Evolutionary conservation across 163 green algal genomes (phyloP), one percentile per base, ranked within the genome.

Genomic region (Scenedesmus sp.): DNA sequence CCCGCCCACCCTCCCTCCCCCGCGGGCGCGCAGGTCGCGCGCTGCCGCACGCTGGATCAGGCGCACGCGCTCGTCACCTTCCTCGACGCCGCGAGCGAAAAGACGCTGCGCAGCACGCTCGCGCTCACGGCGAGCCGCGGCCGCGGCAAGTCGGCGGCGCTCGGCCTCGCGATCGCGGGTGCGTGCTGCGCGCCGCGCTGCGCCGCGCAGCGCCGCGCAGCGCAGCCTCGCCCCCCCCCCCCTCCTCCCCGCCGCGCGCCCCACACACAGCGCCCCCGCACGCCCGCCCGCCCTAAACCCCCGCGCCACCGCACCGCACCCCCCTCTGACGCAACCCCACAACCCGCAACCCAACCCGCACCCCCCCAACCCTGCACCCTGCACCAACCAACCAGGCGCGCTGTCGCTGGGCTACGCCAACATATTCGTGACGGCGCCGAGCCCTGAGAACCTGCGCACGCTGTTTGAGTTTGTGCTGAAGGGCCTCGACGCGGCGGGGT

Each of bases 401-500:
- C 79, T 98, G 42, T 93, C 82, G 0, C 88, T 98, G 74, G 94
- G 95, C 63, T 99, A 99, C 86, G 87, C 82, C 76, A 99, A 99
- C 89, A 98, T 98, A 78, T 99, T 99, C 73, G 96, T 99, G 50
- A 98, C 96, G 2, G 93, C 95, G 7, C 96, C 96, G 10, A 95
- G 87, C 4, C 96, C 96, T 3, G 96, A 99, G 85, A 99, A 99
- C 89, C 84, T 98, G 84, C 87, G 89, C 24, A 99, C 96, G 7
- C 92, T 99, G 44, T 99, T 99, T 74, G 92, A 98, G 85, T 99
- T 99, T 85, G 87, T 98, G 70, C 94, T 97, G 85, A 98, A 98
- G 83, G 87, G 94, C 24, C 87, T 98, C 65, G 94, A 97, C 60
- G 85, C 88, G 18, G 84, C 97, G 63, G 94, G 81, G 1, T 97